Base-by-base conservation (phyloP, 2,329 filamentous ascomycete genomes). In the Cryphonectria radicalis region DNA sequence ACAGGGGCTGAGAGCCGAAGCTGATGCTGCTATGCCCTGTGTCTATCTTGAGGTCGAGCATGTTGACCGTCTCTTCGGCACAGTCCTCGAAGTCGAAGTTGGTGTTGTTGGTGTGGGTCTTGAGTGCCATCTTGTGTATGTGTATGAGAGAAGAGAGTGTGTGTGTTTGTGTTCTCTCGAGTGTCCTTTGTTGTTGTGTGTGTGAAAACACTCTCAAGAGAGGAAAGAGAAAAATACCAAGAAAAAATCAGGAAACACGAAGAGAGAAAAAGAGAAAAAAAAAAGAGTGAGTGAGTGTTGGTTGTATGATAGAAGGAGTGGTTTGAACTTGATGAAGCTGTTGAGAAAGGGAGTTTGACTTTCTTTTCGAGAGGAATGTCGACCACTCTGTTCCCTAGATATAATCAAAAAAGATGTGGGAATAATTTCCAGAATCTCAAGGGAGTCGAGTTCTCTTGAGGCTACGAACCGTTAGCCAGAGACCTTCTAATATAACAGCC, bases 401-500 rank as follows among this genome's bases (percentile, higher is more conserved):
- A 69, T 67, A 66, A 55, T 46, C n/a, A 62, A 66, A 53, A 64
- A 42, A 46, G 46, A 22, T 65, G 6, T 66, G 32, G n/a, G 17
- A 22, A 63, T 17, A 63, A 40, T 63, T 37, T 35, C 17, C 28
- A 63, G 40, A 35, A 42, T 64, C 43, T 22, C 53, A 72, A 70
- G 68, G 68, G 71, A 68, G 62, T 28, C 57, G 17, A 35, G 14
- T 72, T 70, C 7, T 50, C 37, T 59, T 53, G 63, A 70, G 55
- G 32, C 67, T 42, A 66, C 55, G 64, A 53, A 37, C 64, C 53
- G 32, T 63, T 68, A 63, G 68, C 43, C 66, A 73, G 66, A 69
- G 62, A 70, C 59, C 60, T 40, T 32, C 17, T 53, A 69, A 66
- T 73, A 73, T 73, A 73, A 71, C 66, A 53, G 59, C 46, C 32